These are phyloP conservation scores for Perkinsela sp. DNA, from an alignment of 208 protist species.

Conservation along the genomic window DNA sequence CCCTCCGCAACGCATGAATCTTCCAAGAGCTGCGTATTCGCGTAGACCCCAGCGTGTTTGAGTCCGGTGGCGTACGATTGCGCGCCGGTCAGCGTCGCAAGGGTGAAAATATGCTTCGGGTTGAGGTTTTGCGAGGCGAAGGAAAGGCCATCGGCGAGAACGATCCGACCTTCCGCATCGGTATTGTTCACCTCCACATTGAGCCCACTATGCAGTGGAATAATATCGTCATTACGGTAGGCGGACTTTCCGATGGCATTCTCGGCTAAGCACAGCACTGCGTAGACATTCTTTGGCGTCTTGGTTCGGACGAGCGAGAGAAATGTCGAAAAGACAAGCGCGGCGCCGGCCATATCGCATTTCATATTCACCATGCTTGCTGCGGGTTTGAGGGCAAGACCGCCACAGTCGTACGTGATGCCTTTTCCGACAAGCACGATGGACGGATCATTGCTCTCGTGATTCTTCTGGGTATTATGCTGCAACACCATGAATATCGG, in stretches of 20 bases:
- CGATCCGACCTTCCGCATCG: constrained; percentile 55
- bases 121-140: constrained; percentile 33
- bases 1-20: constrained; percentile 17
- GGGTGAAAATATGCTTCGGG: constrained; percentile 38
- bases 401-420: constrained; percentile 58
- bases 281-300: constrained; percentile 13
- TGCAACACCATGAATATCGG: constrained; percentile 26
- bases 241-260: constrained; percentile 33
- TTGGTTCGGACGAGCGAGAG: constrained; percentile 18
- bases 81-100: constrained; percentile 66
- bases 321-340: constrained; percentile 35
- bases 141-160: constrained; percentile 46
- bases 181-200: constrained; percentile 62
- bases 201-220: constrained; percentile 47
- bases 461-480: constrained; percentile 18
- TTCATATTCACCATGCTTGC: constrained; percentile 54
- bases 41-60: constrained; percentile 33
- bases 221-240: constrained; percentile 46
- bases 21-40: constrained; percentile 23
- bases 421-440: constrained; percentile 46
- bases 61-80: constrained; percentile 41
- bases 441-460: constrained; percentile 18
- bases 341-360: constrained; percentile 51
- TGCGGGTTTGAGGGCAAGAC: constrained; percentile 34
- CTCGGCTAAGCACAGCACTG: constrained; percentile 48